Base-by-base conservation (phyloP, 2,329 filamentous ascomycete species). In the Pseudocercospora musae region DNA sequence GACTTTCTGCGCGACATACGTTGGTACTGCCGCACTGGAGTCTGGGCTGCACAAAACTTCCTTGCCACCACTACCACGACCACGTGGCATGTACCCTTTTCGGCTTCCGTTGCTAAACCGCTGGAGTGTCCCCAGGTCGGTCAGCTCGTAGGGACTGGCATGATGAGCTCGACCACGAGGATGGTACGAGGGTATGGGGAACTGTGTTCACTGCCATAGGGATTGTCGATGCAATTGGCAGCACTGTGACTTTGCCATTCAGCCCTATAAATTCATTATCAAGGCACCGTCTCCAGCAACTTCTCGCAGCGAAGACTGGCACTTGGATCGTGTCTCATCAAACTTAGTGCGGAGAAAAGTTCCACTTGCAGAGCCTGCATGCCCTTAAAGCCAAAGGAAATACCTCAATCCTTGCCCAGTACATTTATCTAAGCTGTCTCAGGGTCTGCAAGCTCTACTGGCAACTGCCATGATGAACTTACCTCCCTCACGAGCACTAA, bases 71-170 rank as follows among this genome's bases (percentile, higher is more conserved):
- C 62, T 2, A 73, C 72, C 7, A 71, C 74, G 13, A 68, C 74
- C n/a, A 74, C 77, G 49, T 78, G 74, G 62, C 77, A 78, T 62
- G 72, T 78, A 5, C 76, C 77, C 0, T 78, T 78, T 61, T 75
- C 74, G 7, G 75, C 77, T 18, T 73, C 74, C 11, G n/a, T n/a
- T n/a, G n/a, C n/a, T n/a, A n/a, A n/a, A n/a, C n/a, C n/a, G n/a
- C n/a, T n/a, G n/a, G n/a, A n/a, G n/a, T n/a, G 18, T 13, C 7
- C 11, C 9, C n/a, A 48, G 44, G 44, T 78, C 8, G 77, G 76
- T 20, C 76, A 78, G 58, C 68, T 78, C 5, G 73, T 78, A 46
- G 77, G 77, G 29, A 74, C 74, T 1, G 75, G 75, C 10, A 71
- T 73, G 18, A 69, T 76, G 3, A 59, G 62, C 10, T 72, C 75